Evolutionary conservation across 2,329 filamentous ascomycete genomes (phyloP), one percentile per base, ranked within the genome.

Genomic region (Scorias spongiosa): DNA sequence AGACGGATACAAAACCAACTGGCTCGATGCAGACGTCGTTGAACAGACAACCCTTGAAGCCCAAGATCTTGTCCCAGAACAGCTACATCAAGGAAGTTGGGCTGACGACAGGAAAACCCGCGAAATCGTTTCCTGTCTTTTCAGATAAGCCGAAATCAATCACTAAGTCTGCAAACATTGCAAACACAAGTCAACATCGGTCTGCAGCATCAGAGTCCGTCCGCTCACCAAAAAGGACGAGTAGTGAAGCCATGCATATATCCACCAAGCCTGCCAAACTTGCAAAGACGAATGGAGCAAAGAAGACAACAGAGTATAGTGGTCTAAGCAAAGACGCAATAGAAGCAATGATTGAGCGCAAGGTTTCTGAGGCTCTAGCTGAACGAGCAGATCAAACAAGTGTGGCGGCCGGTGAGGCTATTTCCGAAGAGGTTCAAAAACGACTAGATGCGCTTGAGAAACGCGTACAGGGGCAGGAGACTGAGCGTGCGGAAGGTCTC

Each of bases 261-360:
- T 53, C 60, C 7, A 56, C 57, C 12, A 57, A 67, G 30, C 66
- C 66, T 2, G 48, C 59, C 2, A 69, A 70, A 50, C 53, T 59
- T 5, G 55, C 57, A 15, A 57, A 61, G 41, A 48, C 61, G 2
- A 52, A 53, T 58, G 56, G 67, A 37, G 50, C 55, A 18, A 61
- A 64, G 1, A 37, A 42, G 10, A 40, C 40, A 14, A 38, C 40
- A 34, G 44, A 42, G 14, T 48, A 53, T 38, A 48, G 49, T 36
- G 49, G 50, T 17, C 52, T 72, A 67, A 61, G 71, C 51, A 75
- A 64, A 14, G 81, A 78, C 10, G 80, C 80, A 42, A 93, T 96
- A 47, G 88, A 95, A 60, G 84, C 87, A 34, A 79, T 95, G 66
- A 86, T 96, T 1, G 84, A 94, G 62, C 84, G 82, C 54, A 93